Conservation (phyloP, 805 yeast genomes). For the Nakazawaea ernobii region DNA sequence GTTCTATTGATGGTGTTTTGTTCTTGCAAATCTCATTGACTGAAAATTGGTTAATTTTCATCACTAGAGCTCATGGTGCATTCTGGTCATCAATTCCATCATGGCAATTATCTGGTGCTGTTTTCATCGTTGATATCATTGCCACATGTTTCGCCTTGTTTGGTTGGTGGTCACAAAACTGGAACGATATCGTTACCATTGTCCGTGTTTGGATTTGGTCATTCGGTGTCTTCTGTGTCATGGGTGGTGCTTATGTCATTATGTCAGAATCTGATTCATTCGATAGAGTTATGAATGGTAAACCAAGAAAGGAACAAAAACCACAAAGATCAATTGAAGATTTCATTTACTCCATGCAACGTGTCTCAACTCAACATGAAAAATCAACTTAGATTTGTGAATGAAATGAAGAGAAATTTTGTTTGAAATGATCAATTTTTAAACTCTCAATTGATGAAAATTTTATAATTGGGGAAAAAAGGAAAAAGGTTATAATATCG, state of each 20-base stretch:
- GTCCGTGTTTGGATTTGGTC: conserved; percentile 94
- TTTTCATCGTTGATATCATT: conserved; percentile 79
- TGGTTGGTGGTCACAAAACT: conserved; percentile 98
- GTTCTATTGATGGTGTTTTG: conserved; percentile 88
- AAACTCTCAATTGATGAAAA: too few species aligned
- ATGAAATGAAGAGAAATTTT: too few species aligned
- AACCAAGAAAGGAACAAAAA: conserved; percentile 50
- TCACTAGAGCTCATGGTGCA: conserved; percentile 96
- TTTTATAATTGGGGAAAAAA: too few species aligned
- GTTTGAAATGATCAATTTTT: too few species aligned
- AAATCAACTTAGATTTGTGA: conserved; percentile 48
- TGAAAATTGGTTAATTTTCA: conserved; percentile 96
- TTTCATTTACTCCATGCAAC: conserved; percentile 80
- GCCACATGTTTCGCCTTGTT: conserved; percentile 89
- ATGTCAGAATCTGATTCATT: conserved; percentile 79
- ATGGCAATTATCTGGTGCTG: conserved; percentile 96
- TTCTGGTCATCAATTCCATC: conserved; percentile 97
- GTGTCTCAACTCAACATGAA: conserved; percentile 88
- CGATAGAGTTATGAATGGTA: conserved; percentile 83
- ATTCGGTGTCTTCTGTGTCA: conserved; percentile 92
- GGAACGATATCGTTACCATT: conserved; percentile 93
- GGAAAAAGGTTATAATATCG: too few species aligned
- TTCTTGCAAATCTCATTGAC: conserved; percentile 92
- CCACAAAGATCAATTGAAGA: conserved; percentile 74
- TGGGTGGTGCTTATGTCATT: conserved; percentile 95